phyloP scores from a whole-genome alignment of 768 basidiomycete species.

The Lentinus tigrinus region DNA sequence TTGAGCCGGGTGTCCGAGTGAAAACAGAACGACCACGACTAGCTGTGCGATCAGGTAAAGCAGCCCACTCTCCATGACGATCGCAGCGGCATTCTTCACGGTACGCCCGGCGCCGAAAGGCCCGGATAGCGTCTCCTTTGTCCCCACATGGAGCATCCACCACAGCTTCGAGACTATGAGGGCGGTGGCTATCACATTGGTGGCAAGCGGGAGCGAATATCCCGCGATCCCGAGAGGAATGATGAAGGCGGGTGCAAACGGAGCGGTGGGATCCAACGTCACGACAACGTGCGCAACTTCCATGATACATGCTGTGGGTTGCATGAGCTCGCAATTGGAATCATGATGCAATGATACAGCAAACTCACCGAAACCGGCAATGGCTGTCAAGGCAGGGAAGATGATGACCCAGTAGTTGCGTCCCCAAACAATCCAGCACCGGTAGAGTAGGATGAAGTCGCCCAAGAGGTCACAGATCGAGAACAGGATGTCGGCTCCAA shows the following conservation, averaged over 20 bases:
- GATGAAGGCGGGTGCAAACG: slow-evolving; percentile 34
- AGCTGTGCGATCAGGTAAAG: slow-evolving; percentile 39
- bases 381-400: slow-evolving; percentile 33
- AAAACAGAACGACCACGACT: slow-evolving; percentile 38
- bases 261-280: slow-evolving; percentile 27
- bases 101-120: neutral
- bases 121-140: too few species aligned
- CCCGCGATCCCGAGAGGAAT: slow-evolving; percentile 36
- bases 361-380: slow-evolving; percentile 34
- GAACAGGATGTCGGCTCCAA: slow-evolving; percentile 36
- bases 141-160: slow-evolving; percentile 15
- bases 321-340: too few species aligned
- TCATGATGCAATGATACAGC: too few species aligned
- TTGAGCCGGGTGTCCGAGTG: slow-evolving; percentile 33
- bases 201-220: slow-evolving; percentile 39
- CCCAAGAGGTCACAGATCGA: slow-evolving; percentile 37
- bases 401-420: slow-evolving; percentile 32
- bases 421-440: slow-evolving; percentile 43
- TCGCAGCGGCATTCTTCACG: slow-evolving; percentile 12
- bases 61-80: slow-evolving; percentile 39
- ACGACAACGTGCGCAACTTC: slow-evolving; percentile 30
- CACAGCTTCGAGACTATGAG: slow-evolving; percentile 42
- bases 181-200: slow-evolving; percentile 40
- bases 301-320: slow-evolving; percentile 34
- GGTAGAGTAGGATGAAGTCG: slow-evolving; percentile 37